phyloP scores from a whole-genome alignment of 257 asterid species.

The Scutellaria baicalensis region DNA sequence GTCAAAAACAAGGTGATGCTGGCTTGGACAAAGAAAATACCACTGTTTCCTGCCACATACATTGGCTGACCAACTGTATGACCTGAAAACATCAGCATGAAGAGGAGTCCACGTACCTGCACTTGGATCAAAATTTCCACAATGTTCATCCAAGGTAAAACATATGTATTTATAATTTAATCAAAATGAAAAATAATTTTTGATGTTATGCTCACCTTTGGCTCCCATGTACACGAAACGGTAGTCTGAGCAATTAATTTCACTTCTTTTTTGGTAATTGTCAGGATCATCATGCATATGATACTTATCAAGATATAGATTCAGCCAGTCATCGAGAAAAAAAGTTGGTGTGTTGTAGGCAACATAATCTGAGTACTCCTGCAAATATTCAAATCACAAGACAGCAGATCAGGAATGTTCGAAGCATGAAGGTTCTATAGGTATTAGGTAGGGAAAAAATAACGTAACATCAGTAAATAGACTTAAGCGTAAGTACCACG shows the following conservation, averaged over 20 bases:
- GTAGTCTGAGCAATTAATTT: constrained; percentile 83
- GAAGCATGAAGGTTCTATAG: background rate
- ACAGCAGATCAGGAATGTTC: background rate
- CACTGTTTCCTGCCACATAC: constrained; percentile 89
- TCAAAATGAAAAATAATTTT: constrained; percentile 1
- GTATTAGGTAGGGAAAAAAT: background rate
- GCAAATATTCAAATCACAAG: constrained; percentile 24
- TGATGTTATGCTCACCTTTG: constrained; percentile 54
- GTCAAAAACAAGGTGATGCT: constrained; percentile 73
- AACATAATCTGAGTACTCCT: constrained; percentile 84
- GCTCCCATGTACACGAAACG: constrained; percentile 97
- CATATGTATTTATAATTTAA: background rate
- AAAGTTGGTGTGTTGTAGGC: constrained; percentile 69
- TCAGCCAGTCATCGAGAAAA: constrained; percentile 94
- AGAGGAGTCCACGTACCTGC: constrained; percentile 98
- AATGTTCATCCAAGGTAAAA: background rate
- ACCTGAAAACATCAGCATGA: constrained; percentile 98
- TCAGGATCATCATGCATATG: constrained; percentile 63
- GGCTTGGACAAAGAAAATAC: constrained; percentile 81
- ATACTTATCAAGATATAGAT: constrained; percentile 80
- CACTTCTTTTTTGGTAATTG: constrained; percentile 42
- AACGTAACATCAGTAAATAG: background rate
- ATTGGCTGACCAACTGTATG: constrained; percentile 98
- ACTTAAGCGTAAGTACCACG: constrained; percentile 17
- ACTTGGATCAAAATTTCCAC: background rate